phyloP scores from a whole-genome alignment of 768 basidiomycete genomes.

The Collybia nuda region DNA sequence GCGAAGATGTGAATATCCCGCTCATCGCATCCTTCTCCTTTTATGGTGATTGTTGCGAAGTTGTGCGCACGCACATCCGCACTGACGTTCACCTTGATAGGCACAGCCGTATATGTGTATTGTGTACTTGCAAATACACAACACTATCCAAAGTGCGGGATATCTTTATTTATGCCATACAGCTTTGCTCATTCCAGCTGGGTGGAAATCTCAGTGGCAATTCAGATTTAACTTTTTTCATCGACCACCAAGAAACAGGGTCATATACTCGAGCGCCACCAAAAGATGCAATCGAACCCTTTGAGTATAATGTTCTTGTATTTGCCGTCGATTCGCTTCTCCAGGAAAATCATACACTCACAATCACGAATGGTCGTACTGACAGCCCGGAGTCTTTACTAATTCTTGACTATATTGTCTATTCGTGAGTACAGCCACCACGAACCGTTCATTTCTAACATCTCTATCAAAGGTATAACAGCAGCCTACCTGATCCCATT shows the following conservation, averaged over 20 bases:
- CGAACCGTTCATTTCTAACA: background rate
- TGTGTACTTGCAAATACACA: slow-evolving; percentile 30
- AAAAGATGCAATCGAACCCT: slow-evolving; percentile 10
- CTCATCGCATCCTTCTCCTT: slow-evolving; percentile 29
- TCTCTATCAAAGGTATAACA: slow-evolving; percentile 10
- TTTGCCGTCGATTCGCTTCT: slow-evolving; percentile 27
- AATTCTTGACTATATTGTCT: slow-evolving; percentile 39
- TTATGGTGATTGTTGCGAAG: slow-evolving; percentile 25
- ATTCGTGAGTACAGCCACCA: slow-evolving; percentile 27
- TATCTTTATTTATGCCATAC: background rate
- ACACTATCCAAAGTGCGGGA: slow-evolving; percentile 16
- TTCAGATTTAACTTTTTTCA: slow-evolving; percentile 35
- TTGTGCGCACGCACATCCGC: background rate
- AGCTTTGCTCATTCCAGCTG: background rate
- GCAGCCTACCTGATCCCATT: background rate
- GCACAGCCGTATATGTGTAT: slow-evolving; percentile 44
- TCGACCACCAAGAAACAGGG: slow-evolving; percentile 32
- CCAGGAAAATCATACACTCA: slow-evolving; percentile 26
- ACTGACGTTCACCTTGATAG: slow-evolving; percentile 18
- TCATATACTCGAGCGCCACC: slow-evolving; percentile 20
- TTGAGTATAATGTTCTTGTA: slow-evolving; percentile 33
- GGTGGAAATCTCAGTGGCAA: slow-evolving; percentile 15
- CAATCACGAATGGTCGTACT: slow-evolving; percentile 30
- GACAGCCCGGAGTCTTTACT: slow-evolving; percentile 25
- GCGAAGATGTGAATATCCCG: slow-evolving; percentile 11